Percentiles rank a stretch among this genome's conserved stretches.
phyloP scores from a whole-genome alignment of 129 eudicot genomes.

The Flaveria robusta region DNA sequence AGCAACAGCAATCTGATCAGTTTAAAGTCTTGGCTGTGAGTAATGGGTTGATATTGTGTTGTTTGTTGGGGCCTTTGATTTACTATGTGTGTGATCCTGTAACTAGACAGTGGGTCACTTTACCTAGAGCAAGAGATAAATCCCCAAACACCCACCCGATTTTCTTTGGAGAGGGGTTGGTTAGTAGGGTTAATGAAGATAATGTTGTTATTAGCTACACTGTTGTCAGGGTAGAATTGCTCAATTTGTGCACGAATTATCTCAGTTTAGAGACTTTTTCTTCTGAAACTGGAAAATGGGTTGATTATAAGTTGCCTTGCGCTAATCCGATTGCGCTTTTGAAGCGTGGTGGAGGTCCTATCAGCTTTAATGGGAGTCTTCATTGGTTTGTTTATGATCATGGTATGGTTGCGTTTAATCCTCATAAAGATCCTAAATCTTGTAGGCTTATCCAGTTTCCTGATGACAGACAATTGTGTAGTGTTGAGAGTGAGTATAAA shows the following conservation, averaged over 20 bases:
- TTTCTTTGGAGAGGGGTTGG: conserved; percentile 51
- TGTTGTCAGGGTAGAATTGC: conserved; percentile 46
- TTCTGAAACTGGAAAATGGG: conserved; percentile 53
- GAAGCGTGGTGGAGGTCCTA: conserved; percentile 55
- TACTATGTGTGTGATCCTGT: conserved; percentile 62
- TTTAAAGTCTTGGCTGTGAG: conserved; percentile 49
- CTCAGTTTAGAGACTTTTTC: conserved; percentile 48
- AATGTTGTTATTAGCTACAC: conserved; percentile 40
- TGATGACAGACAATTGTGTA: conserved; percentile 24
- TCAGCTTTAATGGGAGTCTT: conserved; percentile 38
- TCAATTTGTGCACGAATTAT: conserved; percentile 2
- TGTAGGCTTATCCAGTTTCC: conserved; percentile 47
- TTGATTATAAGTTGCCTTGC: conserved; percentile 36
- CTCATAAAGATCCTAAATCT: conserved; percentile 29
- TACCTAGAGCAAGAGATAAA: conserved; percentile 42
- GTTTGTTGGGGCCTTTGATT: conserved; percentile 50
- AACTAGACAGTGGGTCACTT: conserved; percentile 48
- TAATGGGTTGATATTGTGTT: conserved; percentile 51
- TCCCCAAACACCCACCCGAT: conserved; percentile 41
- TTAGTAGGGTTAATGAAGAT: conserved; percentile 43
- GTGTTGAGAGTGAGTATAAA: conserved; percentile 31
- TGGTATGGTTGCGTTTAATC: conserved; percentile 59
- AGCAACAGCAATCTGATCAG: conserved; percentile 53
- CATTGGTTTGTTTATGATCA: conserved; percentile 53
- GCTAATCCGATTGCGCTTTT: conserved; percentile 33